A percentile compares a stretch with the other conserved stretches of the same genome.
Conservation (phyloP, 2,329 filamentous ascomycete species). For the Hypocreales sp. region DNA sequence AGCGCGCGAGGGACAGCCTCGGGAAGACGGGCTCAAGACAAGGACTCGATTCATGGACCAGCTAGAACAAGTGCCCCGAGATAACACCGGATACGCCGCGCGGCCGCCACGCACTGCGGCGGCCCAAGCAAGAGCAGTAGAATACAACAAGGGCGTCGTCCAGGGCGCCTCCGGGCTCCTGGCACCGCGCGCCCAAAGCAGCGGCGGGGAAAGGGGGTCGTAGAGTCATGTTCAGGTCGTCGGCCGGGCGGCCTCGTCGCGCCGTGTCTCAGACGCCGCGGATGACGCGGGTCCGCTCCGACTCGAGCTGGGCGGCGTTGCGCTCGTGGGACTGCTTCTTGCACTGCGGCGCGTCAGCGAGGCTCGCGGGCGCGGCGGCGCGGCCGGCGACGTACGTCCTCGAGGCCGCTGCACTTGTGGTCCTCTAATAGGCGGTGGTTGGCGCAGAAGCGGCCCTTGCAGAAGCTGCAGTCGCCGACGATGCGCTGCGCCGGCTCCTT, state of each 20-base stretch:
- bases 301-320: constrained; percentile 83
- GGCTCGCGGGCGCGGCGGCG: constrained; percentile 3
- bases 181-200: neutral
- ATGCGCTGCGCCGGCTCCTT: constrained; percentile 79
- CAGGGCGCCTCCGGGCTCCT: neutral
- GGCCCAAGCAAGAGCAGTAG: neutral
- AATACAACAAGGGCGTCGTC: no score
- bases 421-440: constrained; percentile 90
- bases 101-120: neutral
- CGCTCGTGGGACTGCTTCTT: constrained; percentile 94
- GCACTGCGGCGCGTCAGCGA: constrained; percentile 37
- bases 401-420: constrained; percentile 82
- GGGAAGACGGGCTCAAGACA: no score
- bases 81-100: neutral
- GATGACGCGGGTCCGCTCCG: constrained; percentile 86
- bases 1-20: no score
- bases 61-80: no score
- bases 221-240: neutral
- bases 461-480: constrained; percentile 92
- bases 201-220: neutral
- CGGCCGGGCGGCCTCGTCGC: neutral
- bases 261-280: constrained; percentile 51
- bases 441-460: constrained; percentile 83
- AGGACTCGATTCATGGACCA: no score
- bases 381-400: constrained; percentile 48